Conservation (phyloP, 2,329 filamentous ascomycete species). For the Botrytis galanthina region DNA sequence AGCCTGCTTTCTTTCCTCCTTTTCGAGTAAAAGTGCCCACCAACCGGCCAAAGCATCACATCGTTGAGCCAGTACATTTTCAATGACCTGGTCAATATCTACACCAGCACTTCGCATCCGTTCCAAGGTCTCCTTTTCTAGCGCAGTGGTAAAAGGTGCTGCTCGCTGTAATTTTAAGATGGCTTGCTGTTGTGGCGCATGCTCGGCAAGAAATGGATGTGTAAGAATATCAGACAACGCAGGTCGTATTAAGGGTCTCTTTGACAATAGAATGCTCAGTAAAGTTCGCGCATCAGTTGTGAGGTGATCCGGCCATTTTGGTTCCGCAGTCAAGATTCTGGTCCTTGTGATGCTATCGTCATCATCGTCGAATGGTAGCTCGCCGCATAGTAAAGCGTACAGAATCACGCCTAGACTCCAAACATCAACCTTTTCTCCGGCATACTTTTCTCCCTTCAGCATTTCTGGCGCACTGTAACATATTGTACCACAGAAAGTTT, state of each 20-base stretch:
- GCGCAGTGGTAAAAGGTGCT: constrained; percentile 75
- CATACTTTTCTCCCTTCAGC: constrained; percentile 97
- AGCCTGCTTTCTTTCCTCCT: constrained; percentile 83
- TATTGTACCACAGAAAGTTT: constrained; percentile 96
- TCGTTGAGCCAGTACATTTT: constrained; percentile 84
- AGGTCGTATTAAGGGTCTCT: constrained; percentile 81
- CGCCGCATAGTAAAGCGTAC: constrained; percentile 77
- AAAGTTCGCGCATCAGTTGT: constrained; percentile 74
- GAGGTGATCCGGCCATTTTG: constrained; percentile 78
- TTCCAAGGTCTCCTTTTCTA: constrained; percentile 89
- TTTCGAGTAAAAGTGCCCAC: constrained; percentile 94
- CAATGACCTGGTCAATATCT: constrained; percentile 90
- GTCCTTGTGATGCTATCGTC: constrained; percentile 83
- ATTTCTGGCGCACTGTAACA: constrained; percentile 98
- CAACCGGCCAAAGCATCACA: constrained; percentile 91
- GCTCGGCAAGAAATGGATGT: constrained; percentile 82
- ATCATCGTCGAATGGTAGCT: constrained; percentile 94
- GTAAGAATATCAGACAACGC: constrained; percentile 79
- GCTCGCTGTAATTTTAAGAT: constrained; percentile 81
- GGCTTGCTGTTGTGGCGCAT: constrained; percentile 83
- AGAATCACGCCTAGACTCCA: constrained; percentile 88
- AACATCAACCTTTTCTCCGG: constrained; percentile 95
- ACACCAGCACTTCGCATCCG: constrained; percentile 93
- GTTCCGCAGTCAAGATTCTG: constrained; percentile 82
- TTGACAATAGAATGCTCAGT: constrained; percentile 79